Evolutionary conservation across 129 eudicot genomes (phyloP), one percentile per base, ranked within the genome.

Genomic region (Centaurea solstitialis): DNA sequence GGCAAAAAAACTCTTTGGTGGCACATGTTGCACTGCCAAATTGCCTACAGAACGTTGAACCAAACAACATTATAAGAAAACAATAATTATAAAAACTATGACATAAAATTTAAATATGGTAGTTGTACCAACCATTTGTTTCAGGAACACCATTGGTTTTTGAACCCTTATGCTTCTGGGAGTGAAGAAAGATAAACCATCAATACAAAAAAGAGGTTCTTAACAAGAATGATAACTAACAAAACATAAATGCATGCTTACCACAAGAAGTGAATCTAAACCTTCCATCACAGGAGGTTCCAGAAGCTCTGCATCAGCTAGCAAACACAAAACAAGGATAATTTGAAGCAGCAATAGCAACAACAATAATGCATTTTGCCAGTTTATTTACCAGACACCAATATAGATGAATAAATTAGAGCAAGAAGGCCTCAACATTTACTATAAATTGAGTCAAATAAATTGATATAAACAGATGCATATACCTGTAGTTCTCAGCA

Each of bases 251-350:
- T 12, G 45, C 50, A 38, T 78, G 81, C 92, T 88, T 90, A 93
- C 99, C 66, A 65, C 76, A 13, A 91, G 41, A 40, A 91, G 81
- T 43, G 83, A 88, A 84, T 85, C 91, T 86, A 95, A 84, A 21
- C 94, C 98, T 82, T 91, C 95, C 97, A 95, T 92, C 20, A 64
- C 35, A 9, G 98, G 99, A 68, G 91, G 97, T 73, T 79, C 73
- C 61, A 86, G 24, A 71, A 78, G 79, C 41, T 91, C 97, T 45
- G 78, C 72, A 77, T 82, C 80, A 68, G 43, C 96, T 90, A 75
- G 57, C 68, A 62, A 17, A 70, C 41, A 73, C 65, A 62, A 75
- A 22, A 7, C 20, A 62, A 69, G 6, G 5, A 75, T 17, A 4
- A 71, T 3, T 18, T 39, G 6, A 23, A 69, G 6, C 30, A 26